Conservation (phyloP, 176 grass and related monocot genomes). For the Calamus simplicifolius region DNA sequence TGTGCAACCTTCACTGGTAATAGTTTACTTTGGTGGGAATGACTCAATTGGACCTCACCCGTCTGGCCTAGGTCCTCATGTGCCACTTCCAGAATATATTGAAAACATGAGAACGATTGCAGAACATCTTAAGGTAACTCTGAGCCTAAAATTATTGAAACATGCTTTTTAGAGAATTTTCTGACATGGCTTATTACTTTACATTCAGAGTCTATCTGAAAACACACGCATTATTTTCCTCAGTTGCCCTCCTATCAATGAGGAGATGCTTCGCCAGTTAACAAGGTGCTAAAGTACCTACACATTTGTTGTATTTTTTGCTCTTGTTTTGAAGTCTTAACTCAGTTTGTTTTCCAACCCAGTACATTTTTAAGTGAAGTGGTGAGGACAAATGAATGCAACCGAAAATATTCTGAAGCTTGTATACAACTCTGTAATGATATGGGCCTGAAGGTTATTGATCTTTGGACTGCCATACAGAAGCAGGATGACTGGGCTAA, state of each 20-base stretch:
- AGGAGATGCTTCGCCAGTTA: neutral
- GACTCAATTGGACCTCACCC: too few relatives aligned
- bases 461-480: constrained; percentile 27
- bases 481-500: constrained; percentile 19
- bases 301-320: neutral
- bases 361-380: neutral
- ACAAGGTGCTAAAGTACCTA: neutral
- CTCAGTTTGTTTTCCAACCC: neutral
- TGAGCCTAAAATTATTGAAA: neutral
- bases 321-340: neutral
- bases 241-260: constrained; percentile 17
- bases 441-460: constrained; percentile 18
- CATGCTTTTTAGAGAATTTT: neutral
- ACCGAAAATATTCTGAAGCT: constrained; percentile 21
- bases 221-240: constrained; percentile 26
- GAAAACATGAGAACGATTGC: constrained; percentile 5
- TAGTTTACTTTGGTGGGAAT: too few relatives aligned
- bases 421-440: constrained; percentile 30
- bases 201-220: constrained; percentile 23
- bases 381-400: constrained; percentile 11
- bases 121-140: constrained; percentile 3
- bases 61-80: too few relatives aligned
- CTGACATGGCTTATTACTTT: neutral
- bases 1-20: too few relatives aligned
- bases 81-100: too few relatives aligned